Base-by-base conservation (phyloP, 2,329 filamentous ascomycete species). In the Saccharata proteae region DNA sequence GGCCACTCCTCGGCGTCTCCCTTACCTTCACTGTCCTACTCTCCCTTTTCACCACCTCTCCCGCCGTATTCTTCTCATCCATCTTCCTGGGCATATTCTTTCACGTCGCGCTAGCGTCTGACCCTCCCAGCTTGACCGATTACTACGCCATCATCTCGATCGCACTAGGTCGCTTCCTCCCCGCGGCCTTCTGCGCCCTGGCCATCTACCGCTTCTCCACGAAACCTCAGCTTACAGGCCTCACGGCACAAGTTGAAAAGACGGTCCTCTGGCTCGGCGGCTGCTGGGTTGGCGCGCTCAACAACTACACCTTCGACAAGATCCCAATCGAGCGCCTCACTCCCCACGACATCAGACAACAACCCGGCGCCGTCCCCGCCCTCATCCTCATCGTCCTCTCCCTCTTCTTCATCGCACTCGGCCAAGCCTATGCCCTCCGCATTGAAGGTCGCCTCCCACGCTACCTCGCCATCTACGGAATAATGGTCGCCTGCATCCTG, bases 301-400 rank as follows among this genome's bases (percentile, higher is more conserved):
- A 88, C 48, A 96, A 96, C 57, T 92, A 94, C 57, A 96, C 90
- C 0, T 83, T 98, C 47, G 80, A 84, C 45, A 80, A 82, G 58
- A 94, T 98, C 38, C 90, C 90, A 0, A 90, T 98, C 42, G 75
- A 85, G 54, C 78, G 90, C 3, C 67, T 98, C n/a, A 96, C 82
- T 6, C 75, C 78, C 0, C 84, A 92, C 51, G 90, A 98, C 49
- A 73, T 98, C 25, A 62, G 79, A 28, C 78, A 85, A 43, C 85
- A 98, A 49, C 88, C 90, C 0, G 90, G 90, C 6, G 90, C 88
- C 1, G 77, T 83, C 34, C 69, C 81, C 2, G 88, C 90, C 0
- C 61, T 98, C 29, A 72, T 81, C 26, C 68, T 82, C 35, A 80
- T 98, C 38, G 64, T 94, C 21, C 62, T 83, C 5, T 53, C 77